Conservation (phyloP, 768 basidiomycete species). For the Amanita phalloides region DNA sequence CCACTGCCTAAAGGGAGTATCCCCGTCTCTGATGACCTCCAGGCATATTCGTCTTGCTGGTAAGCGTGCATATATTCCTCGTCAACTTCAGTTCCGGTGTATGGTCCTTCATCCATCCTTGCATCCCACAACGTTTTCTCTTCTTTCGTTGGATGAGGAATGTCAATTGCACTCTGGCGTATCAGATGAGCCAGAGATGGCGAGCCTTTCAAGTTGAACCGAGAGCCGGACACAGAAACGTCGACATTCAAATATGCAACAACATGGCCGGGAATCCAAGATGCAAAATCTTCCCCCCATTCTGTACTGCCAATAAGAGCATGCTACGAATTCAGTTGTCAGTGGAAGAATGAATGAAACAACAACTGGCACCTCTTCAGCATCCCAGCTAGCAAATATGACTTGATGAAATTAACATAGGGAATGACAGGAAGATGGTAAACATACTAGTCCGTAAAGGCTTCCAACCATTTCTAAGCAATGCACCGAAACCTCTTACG, state of each 20-base stretch:
- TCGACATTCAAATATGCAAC: conserved; percentile 86
- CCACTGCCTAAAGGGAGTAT: conserved; percentile 69
- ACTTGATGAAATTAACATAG: conserved; percentile 20
- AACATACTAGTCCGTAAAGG: conserved; percentile 50
- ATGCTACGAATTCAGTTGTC: conserved; percentile 18
- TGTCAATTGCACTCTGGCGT: conserved; percentile 49
- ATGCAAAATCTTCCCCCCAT: conserved; percentile 86
- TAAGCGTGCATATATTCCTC: conserved; percentile 30
- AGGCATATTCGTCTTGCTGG: conserved; percentile 20
- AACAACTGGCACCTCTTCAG: conserved; percentile 45
- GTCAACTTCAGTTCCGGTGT: conserved; percentile 26
- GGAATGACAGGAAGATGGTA: background rate
- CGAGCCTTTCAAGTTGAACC: conserved; percentile 48
- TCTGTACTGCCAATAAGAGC: conserved; percentile 84
- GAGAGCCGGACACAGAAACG: conserved; percentile 51
- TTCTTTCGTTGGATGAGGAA: conserved; percentile 62
- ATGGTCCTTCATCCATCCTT: conserved; percentile 46
- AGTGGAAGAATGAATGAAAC: background rate
- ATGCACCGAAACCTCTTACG: conserved; percentile 59
- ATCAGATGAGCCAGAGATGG: conserved; percentile 80
- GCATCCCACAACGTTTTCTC: conserved; percentile 76
- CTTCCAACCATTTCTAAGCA: conserved; percentile 70
- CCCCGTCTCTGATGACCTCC: conserved; percentile 25
- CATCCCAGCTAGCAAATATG: conserved; percentile 68
- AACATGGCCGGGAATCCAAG: conserved; percentile 70